A percentile compares a stretch with the other conserved stretches of the same genome.
phyloP scores from a whole-genome alignment of 495 filamentous ascomycete species.

The Penicillium manginii region DNA sequence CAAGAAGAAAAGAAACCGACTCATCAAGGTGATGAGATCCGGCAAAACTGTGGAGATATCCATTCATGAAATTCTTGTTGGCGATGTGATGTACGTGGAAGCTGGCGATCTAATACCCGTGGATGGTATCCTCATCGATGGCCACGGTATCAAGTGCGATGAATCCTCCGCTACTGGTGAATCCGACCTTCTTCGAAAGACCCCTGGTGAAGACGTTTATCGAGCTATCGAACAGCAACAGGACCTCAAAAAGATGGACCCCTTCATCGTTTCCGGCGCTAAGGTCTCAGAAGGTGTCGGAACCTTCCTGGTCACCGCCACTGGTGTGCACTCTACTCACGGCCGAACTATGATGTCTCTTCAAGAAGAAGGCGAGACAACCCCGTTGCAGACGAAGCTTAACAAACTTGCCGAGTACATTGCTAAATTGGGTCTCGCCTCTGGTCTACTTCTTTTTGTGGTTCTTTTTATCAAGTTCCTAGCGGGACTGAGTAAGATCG shows the following conservation, averaged over 20 bases:
- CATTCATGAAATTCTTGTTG: constrained; percentile 78
- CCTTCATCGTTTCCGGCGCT: constrained; percentile 90
- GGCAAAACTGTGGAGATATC: constrained; percentile 77
- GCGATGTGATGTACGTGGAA: constrained; percentile 82
- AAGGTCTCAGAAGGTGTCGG: constrained; percentile 93
- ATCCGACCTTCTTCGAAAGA: constrained; percentile 78
- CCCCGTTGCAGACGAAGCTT: constrained; percentile 91
- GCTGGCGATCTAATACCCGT: constrained; percentile 88
- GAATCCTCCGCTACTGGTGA: constrained; percentile 86
- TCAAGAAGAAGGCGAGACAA: constrained; percentile 86
- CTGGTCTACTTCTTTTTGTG: constrained; percentile 82
- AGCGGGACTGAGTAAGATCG: constrained; percentile 59
- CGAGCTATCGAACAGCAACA: constrained; percentile 76
- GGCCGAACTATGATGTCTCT: constrained; percentile 95
- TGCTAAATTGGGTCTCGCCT: constrained; percentile 84
- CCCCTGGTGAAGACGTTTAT: constrained; percentile 75
- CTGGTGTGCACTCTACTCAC: constrained; percentile 84
- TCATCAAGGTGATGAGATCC: constrained; percentile 75
- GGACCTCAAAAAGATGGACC: constrained; percentile 80
- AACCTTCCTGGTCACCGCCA: constrained; percentile 83
- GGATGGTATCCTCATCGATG: constrained; percentile 74
- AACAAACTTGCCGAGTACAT: constrained; percentile 91
- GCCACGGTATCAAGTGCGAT: constrained; percentile 78
- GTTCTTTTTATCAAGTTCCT: constrained; percentile 94
- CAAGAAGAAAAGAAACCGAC: constrained; percentile 71